Evolutionary conservation across 768 basidiomycete genomes (phyloP), one percentile per base, ranked within the genome.

Genomic region (Suillus lakei): DNA sequence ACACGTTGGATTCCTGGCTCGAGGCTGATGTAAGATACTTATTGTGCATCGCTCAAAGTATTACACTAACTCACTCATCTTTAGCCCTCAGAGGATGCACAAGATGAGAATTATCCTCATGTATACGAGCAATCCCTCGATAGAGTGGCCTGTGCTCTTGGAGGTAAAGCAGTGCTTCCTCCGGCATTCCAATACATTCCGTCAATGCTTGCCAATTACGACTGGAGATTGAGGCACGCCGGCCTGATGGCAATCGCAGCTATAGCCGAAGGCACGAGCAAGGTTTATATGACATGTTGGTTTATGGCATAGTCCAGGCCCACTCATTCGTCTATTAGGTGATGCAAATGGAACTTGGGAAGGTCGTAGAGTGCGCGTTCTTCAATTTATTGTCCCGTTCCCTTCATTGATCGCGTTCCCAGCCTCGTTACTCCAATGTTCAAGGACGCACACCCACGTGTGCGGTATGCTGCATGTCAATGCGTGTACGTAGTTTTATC

Each of bases 171-270:
- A 0, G 86, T 95, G 1, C 79, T 96, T 5, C 94, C 91, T 0
- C 86, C 89, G 12, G 90, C 94, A 6, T 95, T 95, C 79, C 87
- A 89, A 74, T 88, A 88, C 65, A 93, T 94, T 16, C 92, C 92
- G 0, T 88, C 88, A 0, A 93, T 96, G 89, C 81, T 96, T 64
- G 85, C 84, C 0, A 89, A 86, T 63, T 90, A 89, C 66, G 92
- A 95, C 76, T 97, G 95, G 95, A 83, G 92, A 61, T 84, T 88
- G 32, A 82, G 94, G 34, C 93, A 96, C 70, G 93, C 93, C 0
- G 95, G 91, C 13, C 78, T 96, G 30, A 92, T 95, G 86, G 92
- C 93, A 0, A 91, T 97, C 64, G 92, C 92, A 0, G 86, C 90
- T 0, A 90, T 96, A 60, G 93, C 88, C 0, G 95, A 96, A 76